A percentile compares a stretch with the other conserved stretches of the same genome.
Conservation (phyloP, 2,329 filamentous ascomycete species). For the Pestalotiopsis sp. region DNA sequence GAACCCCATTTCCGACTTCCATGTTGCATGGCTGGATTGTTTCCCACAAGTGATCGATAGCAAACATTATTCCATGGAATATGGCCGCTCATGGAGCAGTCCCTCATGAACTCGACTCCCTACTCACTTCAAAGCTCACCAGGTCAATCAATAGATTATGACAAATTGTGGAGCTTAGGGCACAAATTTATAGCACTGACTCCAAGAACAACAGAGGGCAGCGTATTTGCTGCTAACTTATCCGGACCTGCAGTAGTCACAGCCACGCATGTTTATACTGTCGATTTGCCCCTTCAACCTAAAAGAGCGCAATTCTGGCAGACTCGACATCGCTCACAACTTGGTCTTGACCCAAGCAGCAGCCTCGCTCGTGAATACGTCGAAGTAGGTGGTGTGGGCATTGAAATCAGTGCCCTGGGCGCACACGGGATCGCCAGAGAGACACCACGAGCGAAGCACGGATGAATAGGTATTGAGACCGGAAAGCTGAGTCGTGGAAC, state of each 20-base stretch:
- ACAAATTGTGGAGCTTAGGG: too few relatives aligned
- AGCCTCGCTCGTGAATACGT: slow-evolving; percentile 29
- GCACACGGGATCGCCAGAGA: slow-evolving; percentile 41
- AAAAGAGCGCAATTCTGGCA: neutral
- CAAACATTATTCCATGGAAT: too few relatives aligned
- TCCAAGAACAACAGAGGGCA: neutral
- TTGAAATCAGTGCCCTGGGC: slow-evolving; percentile 35
- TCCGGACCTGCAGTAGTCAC: neutral
- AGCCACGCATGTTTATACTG: neutral
- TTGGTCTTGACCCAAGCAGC: slow-evolving; percentile 18
- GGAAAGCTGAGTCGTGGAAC: slow-evolving; percentile 29
- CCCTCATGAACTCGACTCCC: too few relatives aligned
- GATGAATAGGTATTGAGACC: slow-evolving; percentile 30
- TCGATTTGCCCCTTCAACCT: neutral
- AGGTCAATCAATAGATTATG: too few relatives aligned
- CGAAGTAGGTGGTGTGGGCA: slow-evolving; percentile 41
- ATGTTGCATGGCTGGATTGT: too few relatives aligned
- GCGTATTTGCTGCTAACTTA: neutral
- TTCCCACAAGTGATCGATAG: too few relatives aligned
- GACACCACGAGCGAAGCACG: slow-evolving; percentile 37
- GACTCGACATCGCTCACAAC: neutral
- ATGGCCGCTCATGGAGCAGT: too few relatives aligned
- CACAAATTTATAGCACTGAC: too few relatives aligned
- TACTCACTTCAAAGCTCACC: too few relatives aligned
- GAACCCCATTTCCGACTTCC: too few relatives aligned